A percentile compares a stretch with the other conserved stretches of the same genome.
Conservation (phyloP, 805 yeast genomes). For the Candida loeiensis region DNA sequence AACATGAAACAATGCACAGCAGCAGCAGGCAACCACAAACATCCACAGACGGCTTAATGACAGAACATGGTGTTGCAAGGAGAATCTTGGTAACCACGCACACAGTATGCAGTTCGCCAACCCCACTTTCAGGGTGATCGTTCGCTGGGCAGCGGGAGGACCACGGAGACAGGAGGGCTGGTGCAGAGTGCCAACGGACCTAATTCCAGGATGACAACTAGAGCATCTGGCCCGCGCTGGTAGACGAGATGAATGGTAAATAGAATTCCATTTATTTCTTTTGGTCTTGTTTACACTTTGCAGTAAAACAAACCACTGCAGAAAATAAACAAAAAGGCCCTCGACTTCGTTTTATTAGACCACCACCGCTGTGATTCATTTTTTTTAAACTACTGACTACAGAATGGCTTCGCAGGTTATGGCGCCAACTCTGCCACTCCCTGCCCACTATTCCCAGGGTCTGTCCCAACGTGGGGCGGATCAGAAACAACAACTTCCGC, state of each 20-base stretch:
- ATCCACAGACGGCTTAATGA: neutral
- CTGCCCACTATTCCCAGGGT: neutral
- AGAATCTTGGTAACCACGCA: neutral
- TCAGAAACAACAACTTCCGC: neutral
- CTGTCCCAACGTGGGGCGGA: too few relatives aligned
- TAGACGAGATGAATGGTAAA: slow-evolving; percentile 6
- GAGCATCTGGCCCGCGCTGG: neutral
- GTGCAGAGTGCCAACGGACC: neutral
- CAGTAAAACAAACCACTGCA: slow-evolving; percentile 3
- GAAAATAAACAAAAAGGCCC: slow-evolving; percentile 6
- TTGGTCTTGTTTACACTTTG: slow-evolving; percentile 9
- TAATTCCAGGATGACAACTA: neutral
- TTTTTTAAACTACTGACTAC: neutral
- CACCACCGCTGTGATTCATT: slow-evolving; percentile 1
- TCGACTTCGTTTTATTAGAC: slow-evolving; percentile 4
- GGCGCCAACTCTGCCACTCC: slow-evolving; percentile 6
- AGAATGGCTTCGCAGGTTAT: slow-evolving; percentile 9
- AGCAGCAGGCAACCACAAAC: neutral
- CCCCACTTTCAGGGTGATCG: neutral
- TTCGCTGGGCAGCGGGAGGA: neutral
- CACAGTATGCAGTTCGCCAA: too few relatives aligned
- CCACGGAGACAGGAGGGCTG: too few relatives aligned
- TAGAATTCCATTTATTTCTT: slow-evolving; percentile 7
- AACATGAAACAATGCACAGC: neutral
- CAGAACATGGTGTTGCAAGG: neutral